These are phyloP conservation scores for Dentipellis fragilis DNA, from an alignment of 768 basidiomycete genomes.

Conservation along the genomic window DNA sequence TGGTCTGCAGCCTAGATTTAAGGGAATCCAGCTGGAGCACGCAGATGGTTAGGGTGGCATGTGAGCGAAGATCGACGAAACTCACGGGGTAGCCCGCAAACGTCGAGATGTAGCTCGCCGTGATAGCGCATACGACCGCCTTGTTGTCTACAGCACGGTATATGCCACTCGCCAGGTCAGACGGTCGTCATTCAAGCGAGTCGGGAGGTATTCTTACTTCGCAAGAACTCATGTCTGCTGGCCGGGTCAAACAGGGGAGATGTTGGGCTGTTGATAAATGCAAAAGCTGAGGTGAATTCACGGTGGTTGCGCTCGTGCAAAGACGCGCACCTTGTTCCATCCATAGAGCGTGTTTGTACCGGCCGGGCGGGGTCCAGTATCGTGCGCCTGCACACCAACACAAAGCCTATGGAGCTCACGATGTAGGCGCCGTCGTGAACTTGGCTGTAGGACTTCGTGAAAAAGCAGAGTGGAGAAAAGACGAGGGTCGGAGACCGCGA, in stretches of 20 bases:
- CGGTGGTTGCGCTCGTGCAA: not conserved
- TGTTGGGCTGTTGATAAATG: conserved; percentile 5
- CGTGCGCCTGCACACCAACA: conserved; percentile 54
- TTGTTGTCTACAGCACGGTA: conserved; percentile 53
- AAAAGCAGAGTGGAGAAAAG: no score
- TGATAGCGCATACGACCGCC: conserved; percentile 81
- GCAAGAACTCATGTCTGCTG: conserved; percentile 12
- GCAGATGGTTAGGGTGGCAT: conserved; percentile 2
- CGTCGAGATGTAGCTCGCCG: conserved; percentile 87
- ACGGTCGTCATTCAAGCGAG: not conserved
- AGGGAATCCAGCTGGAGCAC: conserved; percentile 72
- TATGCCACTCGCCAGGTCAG: conserved; percentile 5
- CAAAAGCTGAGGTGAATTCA: not conserved
- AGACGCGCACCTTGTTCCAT: conserved; percentile 15
- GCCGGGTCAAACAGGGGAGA: conserved; percentile 10
- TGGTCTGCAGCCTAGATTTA: conserved; percentile 88
- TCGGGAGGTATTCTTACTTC: conserved; percentile 5
- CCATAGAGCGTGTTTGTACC: conserved; percentile 42
- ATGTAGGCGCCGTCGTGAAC: not conserved
- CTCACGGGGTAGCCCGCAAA: conserved; percentile 81
- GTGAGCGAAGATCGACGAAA: not conserved
- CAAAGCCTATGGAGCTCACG: not conserved
- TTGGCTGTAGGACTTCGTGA: no score
- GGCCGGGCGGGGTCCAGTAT: conserved; percentile 64
- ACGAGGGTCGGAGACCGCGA: no score